phyloP scores from a whole-genome alignment of 768 basidiomycete genomes.

The Amanita phalloides region DNA sequence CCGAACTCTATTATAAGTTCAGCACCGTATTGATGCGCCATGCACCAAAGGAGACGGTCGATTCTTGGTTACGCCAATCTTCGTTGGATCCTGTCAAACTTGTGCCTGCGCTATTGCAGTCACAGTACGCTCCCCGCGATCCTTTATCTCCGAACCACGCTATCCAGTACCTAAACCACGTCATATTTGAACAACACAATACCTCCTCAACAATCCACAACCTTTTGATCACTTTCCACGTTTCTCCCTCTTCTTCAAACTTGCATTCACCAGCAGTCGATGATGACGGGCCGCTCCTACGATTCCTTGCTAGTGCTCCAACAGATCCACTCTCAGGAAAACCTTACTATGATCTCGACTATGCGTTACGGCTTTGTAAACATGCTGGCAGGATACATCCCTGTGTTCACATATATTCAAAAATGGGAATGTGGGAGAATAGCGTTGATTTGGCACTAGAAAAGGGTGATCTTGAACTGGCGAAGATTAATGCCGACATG shows the following conservation, averaged over 20 bases:
- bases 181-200: slow-evolving; percentile 72
- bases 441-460: slow-evolving; percentile 91
- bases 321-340: slow-evolving; percentile 71
- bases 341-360: slow-evolving; percentile 96
- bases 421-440: slow-evolving; percentile 96
- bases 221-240: slow-evolving; percentile 81
- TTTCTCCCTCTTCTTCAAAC: slow-evolving; percentile 37
- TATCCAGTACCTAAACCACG: slow-evolving; percentile 78
- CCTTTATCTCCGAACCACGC: slow-evolving; percentile 75
- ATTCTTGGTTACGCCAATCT: slow-evolving; percentile 82
- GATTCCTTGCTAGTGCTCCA: slow-evolving; percentile 77
- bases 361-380: slow-evolving; percentile 89
- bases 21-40: slow-evolving; percentile 81
- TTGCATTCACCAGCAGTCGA: slow-evolving; percentile 19
- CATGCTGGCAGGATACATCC: slow-evolving; percentile 70
- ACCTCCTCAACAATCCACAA: slow-evolving; percentile 89
- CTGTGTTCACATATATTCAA: slow-evolving; percentile 93
- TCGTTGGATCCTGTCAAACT: slow-evolving; percentile 74
- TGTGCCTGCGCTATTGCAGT: slow-evolving; percentile 78
- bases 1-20: slow-evolving; percentile 90
- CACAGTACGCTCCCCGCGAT: slow-evolving; percentile 64
- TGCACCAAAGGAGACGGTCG: slow-evolving; percentile 82
- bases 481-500: slow-evolving; percentile 91
- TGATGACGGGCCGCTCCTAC: slow-evolving; percentile 70
- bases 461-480: slow-evolving; percentile 91